Base-by-base conservation (phyloP, 345 rosid species). In the Rhizophora apiculata region DNA sequence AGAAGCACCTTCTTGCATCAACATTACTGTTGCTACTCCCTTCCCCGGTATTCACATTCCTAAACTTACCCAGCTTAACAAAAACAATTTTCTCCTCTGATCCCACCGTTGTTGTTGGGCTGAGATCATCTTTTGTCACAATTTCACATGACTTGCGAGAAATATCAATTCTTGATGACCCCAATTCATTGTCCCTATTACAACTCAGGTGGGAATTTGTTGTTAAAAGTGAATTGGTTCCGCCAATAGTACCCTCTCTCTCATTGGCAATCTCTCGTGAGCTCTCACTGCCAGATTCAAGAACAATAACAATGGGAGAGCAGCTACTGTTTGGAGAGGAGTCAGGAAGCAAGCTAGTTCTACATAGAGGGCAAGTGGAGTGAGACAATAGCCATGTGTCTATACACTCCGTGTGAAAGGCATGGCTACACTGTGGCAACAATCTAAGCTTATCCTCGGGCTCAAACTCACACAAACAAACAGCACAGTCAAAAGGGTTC, bases 311-410 rank as follows among this genome's bases (percentile, higher is more conserved):
- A 64, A 87, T 63, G 39, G 99, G 91, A 10, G 96, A 81, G 56
- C 78, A 58, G 60, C 66, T 63, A 27, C 57, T 73, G 72, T 79
- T 84, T 16, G 80, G 85, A 30, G 92, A 74, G 80, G 85, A 84
- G 71, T 90, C 99, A n/a, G 89, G 83, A 70, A 92, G 80, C 80
- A 95, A 79, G 64, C 83, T 76, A 9, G 86, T 88, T 84, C 99
- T 82, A 64, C 98, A 95, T 29, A 95, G 82, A 53, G 99, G 99
- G 81, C 99, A 95, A 69, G 96, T 95, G 20, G 99, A 95, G 83
- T 95, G 99, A 76, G 99, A 95, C 83, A 95, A 80, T 52, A 95
- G 91, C 99, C 99, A 95, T 24, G 98, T 92, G 51, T 95, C 99
- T 55, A 95, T 95, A 74, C 99, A 95, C 51, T 92, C 99, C 97